phyloP scores from a whole-genome alignment of 2,329 filamentous ascomycete genomes.

The Aspergillus flavus region DNA sequence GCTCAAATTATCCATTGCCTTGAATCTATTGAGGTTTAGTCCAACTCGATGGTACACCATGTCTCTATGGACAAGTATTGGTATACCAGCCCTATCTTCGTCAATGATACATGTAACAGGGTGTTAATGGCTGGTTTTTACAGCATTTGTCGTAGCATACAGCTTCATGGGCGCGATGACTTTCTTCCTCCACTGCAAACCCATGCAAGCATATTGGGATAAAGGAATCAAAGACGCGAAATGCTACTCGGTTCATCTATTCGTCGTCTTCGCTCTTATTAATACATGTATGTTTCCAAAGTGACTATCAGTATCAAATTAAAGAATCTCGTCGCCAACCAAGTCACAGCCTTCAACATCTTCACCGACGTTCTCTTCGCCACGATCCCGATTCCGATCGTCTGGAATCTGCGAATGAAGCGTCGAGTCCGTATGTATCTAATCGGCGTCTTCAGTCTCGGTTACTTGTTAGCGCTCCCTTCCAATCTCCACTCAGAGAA shows the following conservation, averaged over 20 bases:
- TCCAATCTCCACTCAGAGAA: neutral
- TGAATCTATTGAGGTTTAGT: slow-evolving; percentile 6
- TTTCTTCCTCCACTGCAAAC: slow-evolving; percentile 5
- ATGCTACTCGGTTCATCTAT: slow-evolving; percentile 1
- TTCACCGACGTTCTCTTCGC: slow-evolving; percentile 8
- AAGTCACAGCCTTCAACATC: slow-evolving; percentile 6
- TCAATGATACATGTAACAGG: neutral
- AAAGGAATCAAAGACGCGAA: slow-evolving; percentile 2
- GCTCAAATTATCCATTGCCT: slow-evolving; percentile 6
- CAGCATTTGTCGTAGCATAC: neutral
- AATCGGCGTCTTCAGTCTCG: slow-evolving; percentile 9
- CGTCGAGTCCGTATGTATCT: slow-evolving; percentile 3
- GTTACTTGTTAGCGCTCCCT: neutral
- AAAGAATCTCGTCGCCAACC: neutral
- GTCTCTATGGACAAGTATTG: slow-evolving; percentile 4
- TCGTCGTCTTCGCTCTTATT: slow-evolving; percentile 1
- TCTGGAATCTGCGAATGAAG: slow-evolving; percentile 10
- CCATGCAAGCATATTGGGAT: slow-evolving; percentile 7
- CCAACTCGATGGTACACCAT: slow-evolving; percentile 3
- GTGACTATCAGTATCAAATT: neutral
- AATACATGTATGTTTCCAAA: slow-evolving; percentile 1
- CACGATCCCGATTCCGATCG: slow-evolving; percentile 8
- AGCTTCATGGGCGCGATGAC: slow-evolving; percentile 6
- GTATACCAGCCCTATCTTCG: neutral
- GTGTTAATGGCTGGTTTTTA: neutral